These are phyloP conservation scores for Neodidymelliopsis sp. DNA, from an alignment of 2,329 filamentous ascomycete species.

Conservation along the genomic window DNA sequence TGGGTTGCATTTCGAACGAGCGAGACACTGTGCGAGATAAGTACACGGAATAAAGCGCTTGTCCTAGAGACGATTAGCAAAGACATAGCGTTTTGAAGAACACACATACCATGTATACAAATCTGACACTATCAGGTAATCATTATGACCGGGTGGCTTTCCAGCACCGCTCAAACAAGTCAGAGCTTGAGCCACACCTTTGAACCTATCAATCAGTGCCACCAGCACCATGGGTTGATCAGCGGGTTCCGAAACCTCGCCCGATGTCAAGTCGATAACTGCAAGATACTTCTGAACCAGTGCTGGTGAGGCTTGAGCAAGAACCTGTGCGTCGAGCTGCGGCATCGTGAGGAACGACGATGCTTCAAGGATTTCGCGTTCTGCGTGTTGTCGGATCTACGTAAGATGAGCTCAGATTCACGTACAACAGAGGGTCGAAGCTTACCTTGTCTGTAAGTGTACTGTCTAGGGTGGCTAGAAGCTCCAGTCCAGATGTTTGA, in stretches of 20 bases:
- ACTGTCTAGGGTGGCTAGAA: slow-evolving; percentile 50
- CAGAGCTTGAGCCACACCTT: slow-evolving; percentile 38
- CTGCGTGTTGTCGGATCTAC: slow-evolving; percentile 48
- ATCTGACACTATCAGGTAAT: slow-evolving; percentile 13
- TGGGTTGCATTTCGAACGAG: slow-evolving; percentile 33
- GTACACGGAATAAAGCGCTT: slow-evolving; percentile 51
- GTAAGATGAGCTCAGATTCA: neutral
- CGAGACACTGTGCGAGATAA: slow-evolving; percentile 46
- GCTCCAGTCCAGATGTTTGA: slow-evolving; percentile 53
- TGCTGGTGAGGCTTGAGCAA: slow-evolving; percentile 10
- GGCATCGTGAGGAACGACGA: slow-evolving; percentile 37
- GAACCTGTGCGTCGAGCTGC: slow-evolving; percentile 1
- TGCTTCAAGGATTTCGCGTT: slow-evolving; percentile 44
- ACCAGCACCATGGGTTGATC: slow-evolving; percentile 33
- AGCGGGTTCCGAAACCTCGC: slow-evolving; percentile 18
- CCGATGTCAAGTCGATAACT: slow-evolving; percentile 43
- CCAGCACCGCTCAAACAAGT: slow-evolving; percentile 12
- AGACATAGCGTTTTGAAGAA: neutral
- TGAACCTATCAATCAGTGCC: slow-evolving; percentile 43
- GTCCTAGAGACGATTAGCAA: slow-evolving; percentile 34
- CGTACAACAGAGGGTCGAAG: too few relatives aligned
- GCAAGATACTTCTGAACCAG: slow-evolving; percentile 43
- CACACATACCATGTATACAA: slow-evolving; percentile 36
- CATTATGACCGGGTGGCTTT: neutral
- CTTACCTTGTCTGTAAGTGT: slow-evolving; percentile 47